These are phyloP conservation scores for Aspergillus sojae DNA, from an alignment of 2,329 filamentous ascomycete genomes.

Conservation along the genomic window DNA sequence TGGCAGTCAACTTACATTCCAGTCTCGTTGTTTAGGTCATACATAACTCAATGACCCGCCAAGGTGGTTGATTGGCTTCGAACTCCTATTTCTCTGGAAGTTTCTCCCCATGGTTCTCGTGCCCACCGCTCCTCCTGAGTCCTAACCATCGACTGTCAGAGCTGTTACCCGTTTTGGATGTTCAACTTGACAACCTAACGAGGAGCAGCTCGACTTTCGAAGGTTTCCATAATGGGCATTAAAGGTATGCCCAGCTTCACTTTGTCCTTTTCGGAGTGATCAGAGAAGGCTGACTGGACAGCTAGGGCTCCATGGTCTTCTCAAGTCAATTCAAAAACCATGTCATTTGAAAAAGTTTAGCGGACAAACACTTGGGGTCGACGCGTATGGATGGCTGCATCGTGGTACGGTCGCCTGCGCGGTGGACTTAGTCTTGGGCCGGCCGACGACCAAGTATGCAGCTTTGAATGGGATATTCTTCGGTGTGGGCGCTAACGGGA, in stretches of 20 bases:
- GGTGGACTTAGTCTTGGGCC: slow-evolving; percentile 83
- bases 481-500: slow-evolving; percentile 53
- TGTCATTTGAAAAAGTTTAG: slow-evolving; percentile 82
- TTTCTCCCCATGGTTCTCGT: slow-evolving; percentile 6
- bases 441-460: slow-evolving; percentile 79
- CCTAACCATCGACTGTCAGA: slow-evolving; percentile 9
- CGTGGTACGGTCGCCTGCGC: slow-evolving; percentile 88
- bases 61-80: slow-evolving; percentile 7
- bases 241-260: slow-evolving; percentile 38
- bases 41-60: slow-evolving; percentile 17
- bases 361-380: slow-evolving; percentile 89
- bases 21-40: slow-evolving; percentile 27
- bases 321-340: slow-evolving; percentile 95
- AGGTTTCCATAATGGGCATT: slow-evolving; percentile 46
- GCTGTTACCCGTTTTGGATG: slow-evolving; percentile 23
- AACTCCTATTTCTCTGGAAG: slow-evolving; percentile 4
- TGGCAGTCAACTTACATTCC: slow-evolving; percentile 34
- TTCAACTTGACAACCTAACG: slow-evolving; percentile 29
- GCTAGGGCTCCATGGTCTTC: slow-evolving; percentile 79
- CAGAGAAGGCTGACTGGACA: slow-evolving; percentile 7
- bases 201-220: slow-evolving; percentile 31
- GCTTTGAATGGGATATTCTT: not conserved
- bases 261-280: slow-evolving; percentile 3
- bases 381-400: slow-evolving; percentile 98
- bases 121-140: slow-evolving; percentile 3